These are phyloP conservation scores for Didymosphaeria variabile DNA, from an alignment of 2,329 filamentous ascomycete genomes.

Conservation along the genomic window DNA sequence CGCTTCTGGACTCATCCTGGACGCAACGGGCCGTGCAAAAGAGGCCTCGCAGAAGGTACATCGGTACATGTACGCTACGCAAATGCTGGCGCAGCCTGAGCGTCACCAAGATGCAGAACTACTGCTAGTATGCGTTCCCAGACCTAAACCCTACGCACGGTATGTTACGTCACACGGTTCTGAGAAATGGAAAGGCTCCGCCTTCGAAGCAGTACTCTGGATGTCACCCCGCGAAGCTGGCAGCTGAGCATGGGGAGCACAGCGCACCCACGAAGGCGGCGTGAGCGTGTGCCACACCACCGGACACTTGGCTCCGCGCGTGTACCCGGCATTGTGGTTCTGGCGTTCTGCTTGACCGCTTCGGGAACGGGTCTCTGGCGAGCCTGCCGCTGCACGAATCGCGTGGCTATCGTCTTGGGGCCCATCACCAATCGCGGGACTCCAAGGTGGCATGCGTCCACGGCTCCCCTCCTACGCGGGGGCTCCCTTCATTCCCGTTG, in stretches of 20 bases:
- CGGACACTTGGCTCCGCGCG: constrained; percentile 43
- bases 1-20: neutral
- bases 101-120: no score
- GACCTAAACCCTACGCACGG: neutral
- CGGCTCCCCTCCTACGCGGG: constrained; percentile 21
- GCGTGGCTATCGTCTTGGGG: constrained; percentile 39
- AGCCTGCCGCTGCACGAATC: constrained; percentile 43
- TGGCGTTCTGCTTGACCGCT: constrained; percentile 34
- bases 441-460: constrained; percentile 36
- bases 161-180: neutral
- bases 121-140: no score
- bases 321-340: constrained; percentile 42
- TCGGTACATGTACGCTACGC: neutral
- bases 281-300: constrained; percentile 45
- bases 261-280: constrained; percentile 41
- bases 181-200: neutral
- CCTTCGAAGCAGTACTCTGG: constrained; percentile 6
- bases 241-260: constrained; percentile 36
- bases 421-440: constrained; percentile 30
- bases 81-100: neutral
- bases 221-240: constrained; percentile 31
- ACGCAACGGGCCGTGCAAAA: constrained; percentile 9
- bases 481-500: constrained; percentile 9
- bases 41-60: neutral
- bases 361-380: constrained; percentile 33